A percentile compares a stretch with the other conserved stretches of the same genome.
Evolutionary conservation across 139 green algal genomes (phyloP).

Genomic region (Astrephomene gubernaculifera): DNA sequence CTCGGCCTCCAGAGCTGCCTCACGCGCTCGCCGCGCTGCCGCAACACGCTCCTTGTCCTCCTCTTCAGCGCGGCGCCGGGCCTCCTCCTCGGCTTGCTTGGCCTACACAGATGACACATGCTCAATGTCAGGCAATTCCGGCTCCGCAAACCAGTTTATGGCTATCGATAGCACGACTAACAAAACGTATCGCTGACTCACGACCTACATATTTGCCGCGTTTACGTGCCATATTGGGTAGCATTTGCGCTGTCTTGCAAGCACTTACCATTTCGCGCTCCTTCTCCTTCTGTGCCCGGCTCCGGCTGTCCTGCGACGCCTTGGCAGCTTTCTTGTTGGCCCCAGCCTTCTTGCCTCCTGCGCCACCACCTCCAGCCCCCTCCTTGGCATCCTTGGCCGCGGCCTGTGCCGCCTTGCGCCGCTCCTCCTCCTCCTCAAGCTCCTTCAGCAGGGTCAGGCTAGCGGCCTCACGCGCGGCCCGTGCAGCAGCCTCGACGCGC

Average conservation of each 20-base stretch:
- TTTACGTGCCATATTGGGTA: too few species aligned
- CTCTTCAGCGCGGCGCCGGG: conserved; percentile 63
- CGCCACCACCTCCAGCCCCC: background rate
- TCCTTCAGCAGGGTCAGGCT: conserved; percentile 74
- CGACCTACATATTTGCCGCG: too few species aligned
- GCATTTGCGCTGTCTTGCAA: background rate
- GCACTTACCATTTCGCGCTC: conserved; percentile 48
- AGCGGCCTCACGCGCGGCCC: conserved; percentile 62
- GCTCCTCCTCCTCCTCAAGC: conserved; percentile 66
- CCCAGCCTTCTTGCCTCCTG: conserved; percentile 46
- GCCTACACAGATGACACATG: conserved; percentile 39
- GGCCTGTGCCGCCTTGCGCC: conserved; percentile 3
- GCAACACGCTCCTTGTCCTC: conserved; percentile 61
- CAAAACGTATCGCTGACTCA: too few species aligned
- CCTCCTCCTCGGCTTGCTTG: conserved; percentile 61
- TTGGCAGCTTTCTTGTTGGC: conserved; percentile 55
- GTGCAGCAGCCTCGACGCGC: conserved; percentile 65
- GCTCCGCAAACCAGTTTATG: too few species aligned
- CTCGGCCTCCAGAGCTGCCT: conserved; percentile 68
- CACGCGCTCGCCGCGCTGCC: conserved; percentile 56
- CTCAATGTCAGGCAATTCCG: too few species aligned
- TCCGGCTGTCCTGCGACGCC: conserved; percentile 45
- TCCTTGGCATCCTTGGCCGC: conserved; percentile 7
- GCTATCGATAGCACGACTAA: too few species aligned
- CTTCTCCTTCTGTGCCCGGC: conserved; percentile 36